Evolutionary conservation across 352 stramenopile genomes (phyloP), one percentile per base, ranked within the genome.

Genomic region (Phytophthora hybrid): DNA sequence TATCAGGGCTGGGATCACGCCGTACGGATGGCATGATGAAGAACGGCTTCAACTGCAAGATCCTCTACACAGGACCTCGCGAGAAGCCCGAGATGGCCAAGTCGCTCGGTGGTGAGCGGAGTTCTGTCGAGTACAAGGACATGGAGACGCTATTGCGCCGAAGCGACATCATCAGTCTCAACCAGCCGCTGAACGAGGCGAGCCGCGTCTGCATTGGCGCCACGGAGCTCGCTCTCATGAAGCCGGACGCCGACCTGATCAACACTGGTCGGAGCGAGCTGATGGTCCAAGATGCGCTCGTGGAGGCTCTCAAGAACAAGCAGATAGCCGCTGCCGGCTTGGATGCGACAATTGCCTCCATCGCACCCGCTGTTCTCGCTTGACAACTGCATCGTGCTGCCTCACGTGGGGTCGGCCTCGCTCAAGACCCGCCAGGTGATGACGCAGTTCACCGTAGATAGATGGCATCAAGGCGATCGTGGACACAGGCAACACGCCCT

Each of bases 211-310:
- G 92, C 16, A 93, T 98, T 63, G 85, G 90, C 53, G 81, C 87
- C 1, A 82, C 86, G 6, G 77, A 85, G 23, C 87, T 98, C 51
- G 75, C 69, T 7, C 61, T 84, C 26, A 96, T 98, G 87, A 93
- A 96, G 70, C 65, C 77, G 9, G 73, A 74, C 37, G 87, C 92
- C 9, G 87, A 96, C 57, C 76, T 98, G 39, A 87, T 98, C 57
- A 98, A 98, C 74, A 97, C 95, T 59, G 90, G 90, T 46, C 82
- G 94, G 23, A 93, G 94, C 32, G 92, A 94, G 44, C 82, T 98
- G 69, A 85, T 98, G 37, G 90, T 98, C 69, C 93, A 97, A 66
- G 84, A 93, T 11, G 85, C 87, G 32, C 81, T 94, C 14, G 58
- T 79, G 26, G 51, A 82, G 3, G 85, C 85, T 16, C 73, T 94